phyloP scores from a whole-genome alignment of 495 filamentous ascomycete species.

The Cenococcum geophilum region DNA sequence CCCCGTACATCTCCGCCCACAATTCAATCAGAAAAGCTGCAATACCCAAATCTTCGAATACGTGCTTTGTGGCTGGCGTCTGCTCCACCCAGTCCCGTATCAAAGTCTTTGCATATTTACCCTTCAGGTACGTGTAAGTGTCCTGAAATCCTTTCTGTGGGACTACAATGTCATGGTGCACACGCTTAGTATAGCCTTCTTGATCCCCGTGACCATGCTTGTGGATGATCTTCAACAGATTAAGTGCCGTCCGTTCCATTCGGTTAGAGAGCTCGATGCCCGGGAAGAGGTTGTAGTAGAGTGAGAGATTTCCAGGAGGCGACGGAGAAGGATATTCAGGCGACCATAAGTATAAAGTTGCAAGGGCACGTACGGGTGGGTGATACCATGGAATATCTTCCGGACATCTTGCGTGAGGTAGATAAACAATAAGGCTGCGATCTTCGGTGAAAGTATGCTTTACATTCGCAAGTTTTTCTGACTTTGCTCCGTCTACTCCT shows the following conservation, averaged over 20 bases:
- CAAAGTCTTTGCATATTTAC: conserved; percentile 61
- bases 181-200: conserved; percentile 62
- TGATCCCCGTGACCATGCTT: conserved; percentile 65
- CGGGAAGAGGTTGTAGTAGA: conserved; percentile 63
- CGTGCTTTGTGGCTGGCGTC: conserved; percentile 85
- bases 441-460: conserved; percentile 20
- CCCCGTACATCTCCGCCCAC: conserved; percentile 77
- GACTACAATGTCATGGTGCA: conserved; percentile 69
- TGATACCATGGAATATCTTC: conserved; percentile 80
- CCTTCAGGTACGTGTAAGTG: conserved; percentile 75
- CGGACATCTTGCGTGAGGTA: conserved; percentile 59
- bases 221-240: conserved; percentile 63
- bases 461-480: conserved; percentile 19
- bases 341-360: conserved; percentile 62
- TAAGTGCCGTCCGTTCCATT: conserved; percentile 62
- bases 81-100: conserved; percentile 70
- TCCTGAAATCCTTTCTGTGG: conserved; percentile 69
- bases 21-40: conserved; percentile 90
- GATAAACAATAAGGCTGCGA: conserved; percentile 63
- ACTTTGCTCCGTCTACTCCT: not conserved
- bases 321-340: conserved; percentile 26
- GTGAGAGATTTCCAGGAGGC: conserved; percentile 50
- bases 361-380: conserved; percentile 63
- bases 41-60: conserved; percentile 91
- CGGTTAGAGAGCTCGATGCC: conserved; percentile 40